phyloP scores from a whole-genome alignment of 257 asterid genomes.

The Gynochthodes officinalis region DNA sequence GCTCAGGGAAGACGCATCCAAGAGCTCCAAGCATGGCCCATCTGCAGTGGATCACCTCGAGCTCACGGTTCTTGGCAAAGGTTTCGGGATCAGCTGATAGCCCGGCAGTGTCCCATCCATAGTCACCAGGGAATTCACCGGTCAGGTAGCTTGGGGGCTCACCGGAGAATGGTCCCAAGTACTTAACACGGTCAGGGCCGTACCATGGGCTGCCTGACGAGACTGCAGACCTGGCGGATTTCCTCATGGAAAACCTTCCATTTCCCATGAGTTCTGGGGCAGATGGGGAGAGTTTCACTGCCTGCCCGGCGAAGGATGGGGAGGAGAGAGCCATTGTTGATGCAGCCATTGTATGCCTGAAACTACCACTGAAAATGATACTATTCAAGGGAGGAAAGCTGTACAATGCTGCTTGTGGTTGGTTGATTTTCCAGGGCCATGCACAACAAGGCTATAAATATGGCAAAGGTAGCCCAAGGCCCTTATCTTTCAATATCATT shows the following conservation, averaged over 20 bases:
- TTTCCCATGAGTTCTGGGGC: conserved; percentile 36
- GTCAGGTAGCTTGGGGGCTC: conserved; percentile 55
- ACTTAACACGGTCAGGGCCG: conserved; percentile 48
- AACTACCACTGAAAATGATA: not conserved
- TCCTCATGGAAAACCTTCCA: conserved; percentile 48
- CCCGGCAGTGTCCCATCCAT: conserved; percentile 58
- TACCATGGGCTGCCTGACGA: conserved; percentile 49
- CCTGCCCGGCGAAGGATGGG: conserved; percentile 48
- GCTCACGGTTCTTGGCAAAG: conserved; percentile 47
- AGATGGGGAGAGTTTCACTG: conserved; percentile 34
- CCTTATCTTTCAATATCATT: conserved; percentile 10
- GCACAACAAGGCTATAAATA: not conserved
- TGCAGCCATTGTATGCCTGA: conserved; percentile 36
- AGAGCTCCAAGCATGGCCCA: conserved; percentile 59
- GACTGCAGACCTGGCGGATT: conserved; percentile 21
- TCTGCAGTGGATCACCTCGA: conserved; percentile 47
- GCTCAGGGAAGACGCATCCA: conserved; percentile 47
- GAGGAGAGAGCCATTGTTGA: conserved; percentile 56
- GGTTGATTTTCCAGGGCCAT: not conserved
- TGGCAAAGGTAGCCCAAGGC: not conserved
- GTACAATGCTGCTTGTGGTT: not conserved
- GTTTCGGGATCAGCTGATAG: conserved; percentile 52
- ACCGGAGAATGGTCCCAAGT: conserved; percentile 57
- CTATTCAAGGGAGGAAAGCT: not conserved
- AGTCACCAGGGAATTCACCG: conserved; percentile 55